Conservation (phyloP, 148 eudicot species). For the Bassia scoparia region DNA sequence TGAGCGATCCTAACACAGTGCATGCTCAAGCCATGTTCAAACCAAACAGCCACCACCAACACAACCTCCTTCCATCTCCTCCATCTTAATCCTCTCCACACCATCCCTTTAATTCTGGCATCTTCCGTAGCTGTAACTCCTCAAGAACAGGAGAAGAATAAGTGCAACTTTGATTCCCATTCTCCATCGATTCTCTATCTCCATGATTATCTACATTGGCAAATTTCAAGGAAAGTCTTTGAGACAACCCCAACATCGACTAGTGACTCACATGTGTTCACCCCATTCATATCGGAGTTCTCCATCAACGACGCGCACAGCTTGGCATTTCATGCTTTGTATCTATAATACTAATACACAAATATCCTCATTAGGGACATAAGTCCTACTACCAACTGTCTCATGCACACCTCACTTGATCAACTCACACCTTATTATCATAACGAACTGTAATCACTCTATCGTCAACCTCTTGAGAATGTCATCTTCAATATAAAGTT, state of each 20-base stretch:
- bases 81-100: not conserved
- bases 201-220: not conserved
- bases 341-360: not conserved
- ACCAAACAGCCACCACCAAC: not conserved
- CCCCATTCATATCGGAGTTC: too few species aligned
- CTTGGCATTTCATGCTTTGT: not conserved
- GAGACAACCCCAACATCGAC: slow-evolving; percentile 3
- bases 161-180: not conserved
- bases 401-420: not conserved
- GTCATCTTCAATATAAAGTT: not conserved
- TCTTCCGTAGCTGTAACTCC: not conserved
- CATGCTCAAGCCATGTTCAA: not conserved
- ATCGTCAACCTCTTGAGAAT: not conserved
- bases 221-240: not conserved
- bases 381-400: not conserved
- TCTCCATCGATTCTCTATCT: not conserved
- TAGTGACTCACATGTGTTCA: slow-evolving; percentile 1
- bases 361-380: not conserved
- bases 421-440: too few species aligned
- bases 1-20: too few species aligned
- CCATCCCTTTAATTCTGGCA: slow-evolving; percentile 18
- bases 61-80: not conserved
- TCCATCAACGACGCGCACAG: not conserved
- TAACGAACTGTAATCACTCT: too few species aligned
- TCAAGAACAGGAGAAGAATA: slow-evolving; percentile 10